Evolutionary conservation across 306 rosid genomes (phyloP).

Genomic region (Abrus precatorius): DNA sequence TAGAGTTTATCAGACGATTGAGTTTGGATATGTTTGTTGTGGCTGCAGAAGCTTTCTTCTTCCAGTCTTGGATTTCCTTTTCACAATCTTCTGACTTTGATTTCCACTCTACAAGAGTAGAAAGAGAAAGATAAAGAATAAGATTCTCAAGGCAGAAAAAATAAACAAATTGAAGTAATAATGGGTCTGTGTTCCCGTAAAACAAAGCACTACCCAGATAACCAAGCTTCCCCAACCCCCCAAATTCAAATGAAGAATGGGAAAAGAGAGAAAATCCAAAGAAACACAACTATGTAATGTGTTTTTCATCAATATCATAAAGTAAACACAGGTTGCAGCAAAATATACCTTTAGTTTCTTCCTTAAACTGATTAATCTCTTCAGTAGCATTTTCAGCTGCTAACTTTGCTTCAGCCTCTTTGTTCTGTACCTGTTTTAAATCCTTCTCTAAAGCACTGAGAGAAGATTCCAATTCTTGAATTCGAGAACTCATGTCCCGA

Average conservation of each 20-base stretch:
- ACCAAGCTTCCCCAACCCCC: slow-evolving; percentile 28
- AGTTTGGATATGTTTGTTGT: slow-evolving; percentile 89
- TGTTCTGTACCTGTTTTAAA: slow-evolving; percentile 72
- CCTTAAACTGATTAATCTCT: slow-evolving; percentile 69
- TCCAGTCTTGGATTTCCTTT: slow-evolving; percentile 97
- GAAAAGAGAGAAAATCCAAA: background rate
- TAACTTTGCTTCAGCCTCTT: slow-evolving; percentile 77
- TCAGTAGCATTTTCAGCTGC: slow-evolving; percentile 71
- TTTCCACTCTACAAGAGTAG: slow-evolving; percentile 75
- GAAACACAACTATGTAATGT: background rate
- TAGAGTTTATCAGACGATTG: slow-evolving; percentile 86
- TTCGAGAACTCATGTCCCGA: slow-evolving; percentile 83
- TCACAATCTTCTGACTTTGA: slow-evolving; percentile 92
- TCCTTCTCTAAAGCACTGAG: slow-evolving; percentile 66
- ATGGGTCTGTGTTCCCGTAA: slow-evolving; percentile 24
- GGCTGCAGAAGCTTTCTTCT: slow-evolving; percentile 83
- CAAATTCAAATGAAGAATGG: background rate
- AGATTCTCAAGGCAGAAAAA: slow-evolving; percentile 30
- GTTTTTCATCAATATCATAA: slow-evolving; percentile 7
- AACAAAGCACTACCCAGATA: slow-evolving; percentile 21
- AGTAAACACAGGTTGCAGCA: slow-evolving; percentile 22
- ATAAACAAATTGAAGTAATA: slow-evolving; percentile 29
- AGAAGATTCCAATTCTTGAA: slow-evolving; percentile 76
- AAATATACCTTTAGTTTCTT: slow-evolving; percentile 79
- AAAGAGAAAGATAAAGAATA: slow-evolving; percentile 31